Evolutionary conservation across 2,329 filamentous ascomycete species (phyloP).

Genomic region (Fusarium begoniae): DNA sequence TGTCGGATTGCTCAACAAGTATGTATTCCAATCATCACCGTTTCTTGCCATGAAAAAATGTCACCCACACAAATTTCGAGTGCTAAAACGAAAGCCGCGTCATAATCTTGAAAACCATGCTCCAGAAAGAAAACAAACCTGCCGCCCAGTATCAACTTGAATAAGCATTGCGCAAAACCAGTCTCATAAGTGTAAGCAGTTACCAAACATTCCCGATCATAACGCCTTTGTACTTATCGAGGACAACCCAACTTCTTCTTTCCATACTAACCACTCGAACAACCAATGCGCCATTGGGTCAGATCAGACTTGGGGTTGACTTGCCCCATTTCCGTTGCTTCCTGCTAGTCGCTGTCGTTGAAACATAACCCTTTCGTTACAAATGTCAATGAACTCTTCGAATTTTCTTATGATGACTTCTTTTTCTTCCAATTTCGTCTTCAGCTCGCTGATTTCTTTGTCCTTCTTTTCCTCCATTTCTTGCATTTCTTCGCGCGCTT

Average conservation of each 20-base stretch:
- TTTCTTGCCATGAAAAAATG: neutral
- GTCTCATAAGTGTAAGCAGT: slow-evolving; percentile 22
- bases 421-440: slow-evolving; percentile 69
- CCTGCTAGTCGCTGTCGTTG: slow-evolving; percentile 63
- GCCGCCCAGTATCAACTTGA: slow-evolving; percentile 32
- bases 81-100: slow-evolving; percentile 19
- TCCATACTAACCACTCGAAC: slow-evolving; percentile 27
- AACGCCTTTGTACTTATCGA: slow-evolving; percentile 34
- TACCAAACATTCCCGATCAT: slow-evolving; percentile 8
- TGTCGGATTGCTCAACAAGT: neutral
- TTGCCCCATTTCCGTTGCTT: slow-evolving; percentile 41
- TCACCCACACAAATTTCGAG: neutral
- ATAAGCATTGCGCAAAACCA: slow-evolving; percentile 15
- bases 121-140: slow-evolving; percentile 29
- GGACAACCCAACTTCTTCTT: slow-evolving; percentile 14
- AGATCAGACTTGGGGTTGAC: slow-evolving; percentile 35
- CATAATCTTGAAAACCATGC: slow-evolving; percentile 35
- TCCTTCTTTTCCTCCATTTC: slow-evolving; percentile 64
- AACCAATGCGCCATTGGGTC: slow-evolving; percentile 25
- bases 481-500: slow-evolving; percentile 64
- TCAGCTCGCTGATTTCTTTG: slow-evolving; percentile 67
- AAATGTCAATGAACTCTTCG: slow-evolving; percentile 76
- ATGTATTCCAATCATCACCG: slow-evolving; percentile 8
- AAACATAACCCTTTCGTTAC: slow-evolving; percentile 72
- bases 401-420: slow-evolving; percentile 70